Evolutionary conservation across 371 early-diverging fungal species (phyloP).

Genomic region (Batrachochytrium dendrobatidis): DNA sequence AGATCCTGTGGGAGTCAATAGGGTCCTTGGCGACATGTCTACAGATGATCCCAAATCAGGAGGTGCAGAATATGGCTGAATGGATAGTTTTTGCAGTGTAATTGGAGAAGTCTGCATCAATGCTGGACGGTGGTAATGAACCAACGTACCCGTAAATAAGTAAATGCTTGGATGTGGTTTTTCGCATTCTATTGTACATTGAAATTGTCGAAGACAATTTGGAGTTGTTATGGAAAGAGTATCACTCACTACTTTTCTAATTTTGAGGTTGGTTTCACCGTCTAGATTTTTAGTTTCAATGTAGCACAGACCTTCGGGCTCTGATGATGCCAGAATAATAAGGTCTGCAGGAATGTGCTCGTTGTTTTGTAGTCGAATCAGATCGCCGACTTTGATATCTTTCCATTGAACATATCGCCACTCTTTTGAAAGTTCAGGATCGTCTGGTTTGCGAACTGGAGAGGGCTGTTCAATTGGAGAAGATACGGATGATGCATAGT

Average conservation of each 20-base stretch:
- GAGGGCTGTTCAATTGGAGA: not conserved
- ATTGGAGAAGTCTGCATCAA: too few relatives aligned
- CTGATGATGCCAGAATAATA: conserved; percentile 76
- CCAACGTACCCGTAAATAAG: conserved; percentile 24
- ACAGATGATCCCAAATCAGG: too few relatives aligned
- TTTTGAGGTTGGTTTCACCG: conserved; percentile 86
- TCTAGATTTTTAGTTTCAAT: conserved; percentile 95
- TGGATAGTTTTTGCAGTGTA: too few relatives aligned
- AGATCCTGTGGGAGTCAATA: too few relatives aligned
- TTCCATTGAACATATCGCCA: conserved; percentile 54
- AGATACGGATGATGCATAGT: not conserved
- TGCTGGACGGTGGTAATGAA: too few relatives aligned
- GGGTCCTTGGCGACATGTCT: too few relatives aligned
- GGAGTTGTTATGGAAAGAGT: conserved; percentile 42
- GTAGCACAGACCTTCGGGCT: conserved; percentile 81
- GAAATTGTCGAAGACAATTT: conserved; percentile 44
- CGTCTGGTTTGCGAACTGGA: not conserved
- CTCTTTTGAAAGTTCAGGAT: not conserved
- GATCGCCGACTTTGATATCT: conserved; percentile 84
- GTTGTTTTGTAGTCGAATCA: conserved; percentile 76
- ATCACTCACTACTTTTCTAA: conserved; percentile 49
- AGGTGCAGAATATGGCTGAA: too few relatives aligned
- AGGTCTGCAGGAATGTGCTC: conserved; percentile 94
- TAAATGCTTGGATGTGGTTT: conserved; percentile 32
- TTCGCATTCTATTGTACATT: conserved; percentile 62